Evolutionary conservation across 176 grass and related monocot species (phyloP).

Genomic region (Cenchrus fungigraminus): DNA sequence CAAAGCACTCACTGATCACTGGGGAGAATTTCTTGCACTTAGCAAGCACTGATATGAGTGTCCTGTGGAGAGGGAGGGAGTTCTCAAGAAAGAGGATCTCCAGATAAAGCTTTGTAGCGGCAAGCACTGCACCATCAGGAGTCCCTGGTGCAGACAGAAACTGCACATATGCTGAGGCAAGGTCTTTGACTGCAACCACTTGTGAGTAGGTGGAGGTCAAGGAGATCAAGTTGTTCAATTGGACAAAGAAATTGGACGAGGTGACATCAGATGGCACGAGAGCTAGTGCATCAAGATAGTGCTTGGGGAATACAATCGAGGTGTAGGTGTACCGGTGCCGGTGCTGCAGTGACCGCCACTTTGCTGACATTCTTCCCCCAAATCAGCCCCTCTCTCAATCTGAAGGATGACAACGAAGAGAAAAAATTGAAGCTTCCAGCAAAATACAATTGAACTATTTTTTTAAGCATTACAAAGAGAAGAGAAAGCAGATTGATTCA

Average conservation of each 20-base stretch:
- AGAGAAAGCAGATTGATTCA: not conserved
- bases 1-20: constrained; percentile 64
- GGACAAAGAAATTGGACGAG: constrained; percentile 57
- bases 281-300: constrained; percentile 64
- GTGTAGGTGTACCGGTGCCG: constrained; percentile 89
- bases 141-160: constrained; percentile 52
- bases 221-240: constrained; percentile 73
- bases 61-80: constrained; percentile 79
- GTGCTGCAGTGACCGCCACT: constrained; percentile 93
- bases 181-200: constrained; percentile 68
- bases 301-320: constrained; percentile 77
- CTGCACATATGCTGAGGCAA: constrained; percentile 68
- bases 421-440: not conserved
- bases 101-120: constrained; percentile 64
- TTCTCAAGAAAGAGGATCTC: constrained; percentile 96
- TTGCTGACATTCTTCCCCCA: constrained; percentile 65
- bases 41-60: constrained; percentile 76
- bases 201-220: constrained; percentile 84
- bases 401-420: constrained; percentile 11
- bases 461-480: not conserved
- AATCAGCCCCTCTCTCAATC: constrained; percentile 32
- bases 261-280: constrained; percentile 39
- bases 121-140: constrained; percentile 45
- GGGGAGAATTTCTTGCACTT: constrained; percentile 69
- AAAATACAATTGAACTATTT: not conserved